Evolutionary conservation across 1,284 basidiomycete genomes (phyloP), one percentile per base, ranked within the genome.

Genomic region (Peniophora sp.): DNA sequence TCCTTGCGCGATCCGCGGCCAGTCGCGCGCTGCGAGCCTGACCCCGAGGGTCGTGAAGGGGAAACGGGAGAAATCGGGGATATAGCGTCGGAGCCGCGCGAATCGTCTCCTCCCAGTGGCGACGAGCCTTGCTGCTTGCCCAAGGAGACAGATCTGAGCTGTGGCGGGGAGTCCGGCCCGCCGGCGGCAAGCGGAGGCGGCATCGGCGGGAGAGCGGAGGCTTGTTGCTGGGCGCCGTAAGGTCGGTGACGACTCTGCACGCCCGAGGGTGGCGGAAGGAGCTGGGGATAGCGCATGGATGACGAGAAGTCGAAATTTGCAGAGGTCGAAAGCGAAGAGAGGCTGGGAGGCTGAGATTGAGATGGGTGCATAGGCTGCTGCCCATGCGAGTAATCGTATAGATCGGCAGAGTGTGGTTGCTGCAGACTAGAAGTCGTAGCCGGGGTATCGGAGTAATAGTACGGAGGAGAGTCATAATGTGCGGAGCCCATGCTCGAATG

Each of bases 1-100:
- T 64, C 80, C 78, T 58, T 79, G 74, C 56, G 74, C 59, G 57
- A 63, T 67, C 58, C 65, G 59, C 53, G 62, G 22, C 36, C 50
- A 45, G 50, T 48, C 47, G 23, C 49, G 14, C 37, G 53, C 34
- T 47, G 48, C 9, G 49, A 22, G 20, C 44, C 24, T 24, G 55
- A 45, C 9, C 15, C 12, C 46, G 54, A 45, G 10, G 49, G 3
- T 17, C 39, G 44, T 27, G 43, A 47, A 27, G 47, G 45, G 8
- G 37, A n/a, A 5, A 20, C 18, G 37, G 37, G 37, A 20, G 37
- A 41, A 20, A n/a, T 20, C n/a, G 37, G 37, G 37, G 37, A 41
- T 5, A 41, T 20, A 15, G 37, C 5, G 37, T n/a, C 37, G 8
- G 37, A 41, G 8, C n/a, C 37, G 37, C n/a, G 37, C 37, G 37